phyloP scores from a whole-genome alignment of 495 filamentous ascomycete species.

The Rhizodiscina lignyota region DNA sequence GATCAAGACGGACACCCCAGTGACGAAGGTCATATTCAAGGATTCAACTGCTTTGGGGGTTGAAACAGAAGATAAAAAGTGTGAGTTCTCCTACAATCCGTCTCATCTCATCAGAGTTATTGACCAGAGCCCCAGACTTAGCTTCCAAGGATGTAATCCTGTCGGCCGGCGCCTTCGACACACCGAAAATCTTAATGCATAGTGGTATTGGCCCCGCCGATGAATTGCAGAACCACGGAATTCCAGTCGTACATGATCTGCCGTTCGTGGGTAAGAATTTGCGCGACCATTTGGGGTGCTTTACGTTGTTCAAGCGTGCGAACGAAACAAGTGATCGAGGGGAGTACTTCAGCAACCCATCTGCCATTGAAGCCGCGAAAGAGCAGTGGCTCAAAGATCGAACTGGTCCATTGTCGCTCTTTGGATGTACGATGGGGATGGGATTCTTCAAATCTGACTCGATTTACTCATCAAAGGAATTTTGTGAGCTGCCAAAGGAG shows the following conservation, averaged over 20 bases:
- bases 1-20: constrained; percentile 29
- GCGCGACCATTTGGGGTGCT: not conserved
- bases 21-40: constrained; percentile 33
- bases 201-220: constrained; percentile 11
- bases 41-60: constrained; percentile 36
- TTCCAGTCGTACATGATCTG: constrained; percentile 8
- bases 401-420: not conserved
- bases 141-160: constrained; percentile 1
- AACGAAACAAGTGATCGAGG: not conserved
- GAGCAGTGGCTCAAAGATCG: not conserved
- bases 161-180: not conserved
- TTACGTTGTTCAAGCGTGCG: not conserved
- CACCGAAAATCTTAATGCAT: constrained; percentile 11
- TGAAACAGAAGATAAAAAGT: constrained; percentile 19
- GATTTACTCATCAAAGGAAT: not conserved
- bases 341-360: not conserved
- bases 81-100: constrained; percentile 9
- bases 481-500: no score
- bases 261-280: constrained; percentile 10
- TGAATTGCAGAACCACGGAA: constrained; percentile 7
- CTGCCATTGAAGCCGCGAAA: not conserved
- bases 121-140: not conserved
- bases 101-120: no score
- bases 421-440: not conserved
- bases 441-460: not conserved